Percentiles rank a stretch among this genome's conserved stretches.
Conservation (phyloP, 108 stramenopile genomes). For the Parietichytrium sp. region DNA sequence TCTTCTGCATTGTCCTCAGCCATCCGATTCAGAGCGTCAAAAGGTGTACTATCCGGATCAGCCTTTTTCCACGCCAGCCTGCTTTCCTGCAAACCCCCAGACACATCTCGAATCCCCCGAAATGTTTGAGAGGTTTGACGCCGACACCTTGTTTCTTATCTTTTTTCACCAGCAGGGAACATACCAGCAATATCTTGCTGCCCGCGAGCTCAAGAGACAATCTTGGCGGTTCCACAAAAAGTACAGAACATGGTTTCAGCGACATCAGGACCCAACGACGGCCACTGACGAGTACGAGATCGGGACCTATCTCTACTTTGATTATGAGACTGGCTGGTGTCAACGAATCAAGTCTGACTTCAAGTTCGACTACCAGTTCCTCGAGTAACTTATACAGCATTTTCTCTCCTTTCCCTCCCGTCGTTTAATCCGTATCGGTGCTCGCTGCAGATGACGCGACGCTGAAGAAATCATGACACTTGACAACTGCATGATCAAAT, state of each 20-base stretch:
- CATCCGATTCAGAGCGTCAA: slow-evolving; percentile 50
- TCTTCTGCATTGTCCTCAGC: slow-evolving; percentile 6
- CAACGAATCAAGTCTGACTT: slow-evolving; percentile 95
- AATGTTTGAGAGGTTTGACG: slow-evolving; percentile 89
- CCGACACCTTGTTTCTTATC: slow-evolving; percentile 98
- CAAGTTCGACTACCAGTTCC: slow-evolving; percentile 88
- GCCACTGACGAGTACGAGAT: slow-evolving; percentile 98
- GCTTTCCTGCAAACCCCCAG: slow-evolving; percentile 81
- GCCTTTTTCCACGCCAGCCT: slow-evolving; percentile 81
- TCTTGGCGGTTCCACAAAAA: slow-evolving; percentile 99
- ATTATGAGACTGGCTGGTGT: slow-evolving; percentile 97
- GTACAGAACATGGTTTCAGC: slow-evolving; percentile 99
- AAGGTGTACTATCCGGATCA: slow-evolving; percentile 81
- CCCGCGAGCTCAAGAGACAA: slow-evolving; percentile 92
- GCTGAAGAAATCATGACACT: too few relatives aligned
- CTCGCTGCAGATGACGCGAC: too few relatives aligned
- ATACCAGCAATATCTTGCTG: slow-evolving; percentile 96
- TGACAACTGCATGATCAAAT: too few relatives aligned
- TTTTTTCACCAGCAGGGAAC: slow-evolving; percentile 98
- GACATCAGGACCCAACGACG: slow-evolving; percentile 89
- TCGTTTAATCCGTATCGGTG: too few relatives aligned
- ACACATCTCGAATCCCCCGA: slow-evolving; percentile 83
- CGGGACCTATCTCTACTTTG: slow-evolving; percentile 99
- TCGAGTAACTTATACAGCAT: too few relatives aligned
- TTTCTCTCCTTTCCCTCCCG: too few relatives aligned